Base-by-base conservation (phyloP, 2,329 filamentous ascomycete genomes). In the Venturia pyrina region DNA sequence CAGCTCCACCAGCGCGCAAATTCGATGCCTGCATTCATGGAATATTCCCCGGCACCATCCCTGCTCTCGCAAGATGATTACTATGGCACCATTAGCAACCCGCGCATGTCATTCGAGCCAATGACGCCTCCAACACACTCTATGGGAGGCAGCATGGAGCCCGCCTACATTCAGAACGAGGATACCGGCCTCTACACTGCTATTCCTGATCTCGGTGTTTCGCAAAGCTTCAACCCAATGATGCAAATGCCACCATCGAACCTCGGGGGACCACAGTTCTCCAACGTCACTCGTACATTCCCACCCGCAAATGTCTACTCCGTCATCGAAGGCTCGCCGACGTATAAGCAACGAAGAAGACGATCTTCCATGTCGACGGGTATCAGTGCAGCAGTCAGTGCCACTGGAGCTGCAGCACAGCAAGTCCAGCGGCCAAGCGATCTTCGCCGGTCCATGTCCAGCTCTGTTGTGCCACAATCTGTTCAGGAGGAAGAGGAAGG, bases 41-140 rank as follows among this genome's bases (percentile, higher is more conserved):
- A 99, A 78, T 99, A 98, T 81, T 99, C 95, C 19, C 95, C 95
- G 64, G 95, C 95, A 0, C 95, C 95, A 2, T 98, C 95, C 1
- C 98, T 98, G 73, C 98, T 95, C n/a, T 98, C 95, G 0, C 93
- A 97, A 73, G 96, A 93, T 73, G 95, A 98, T 75, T 93, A 98
- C 76, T 99, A 97, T 82, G 96, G 91, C 84, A 93, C 93, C 75
- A 89, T 95, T 67, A 96, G 91, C 85, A 93, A 93, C 75, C 89
- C 95, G 66, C 95, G 92, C 63, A 87, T 98, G 73, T 98, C 93
- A 2, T 99, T 93, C 75, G 95, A 99, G 82, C 95, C 95, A 64
- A 87, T 99, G 71, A 99, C 95, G 0, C 95, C 95, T 67, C 95
- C 95, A 19, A 95, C 98, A 76, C 91, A 97, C 78, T 86, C 90